Evolutionary conservation across 2,329 filamentous ascomycete species (phyloP).

Genomic region (Bertia moriformis): DNA sequence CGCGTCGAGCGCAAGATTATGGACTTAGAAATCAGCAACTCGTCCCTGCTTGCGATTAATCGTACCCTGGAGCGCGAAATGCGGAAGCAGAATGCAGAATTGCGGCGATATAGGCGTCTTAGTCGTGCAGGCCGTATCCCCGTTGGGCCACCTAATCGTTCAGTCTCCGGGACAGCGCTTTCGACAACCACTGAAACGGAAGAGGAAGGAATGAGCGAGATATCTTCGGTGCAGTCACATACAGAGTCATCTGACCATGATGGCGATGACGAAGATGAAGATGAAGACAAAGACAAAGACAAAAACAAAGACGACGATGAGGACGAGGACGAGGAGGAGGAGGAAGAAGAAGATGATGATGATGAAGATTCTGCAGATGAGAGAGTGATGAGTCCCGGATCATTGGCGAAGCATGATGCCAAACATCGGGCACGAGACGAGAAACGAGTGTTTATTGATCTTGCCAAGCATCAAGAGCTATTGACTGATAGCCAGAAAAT

Average conservation of each 20-base stretch:
- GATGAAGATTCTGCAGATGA: conserved; percentile 16
- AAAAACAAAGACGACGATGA: too few species aligned
- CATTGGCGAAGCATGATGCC: conserved; percentile 16
- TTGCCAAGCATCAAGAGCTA: conserved; percentile 53
- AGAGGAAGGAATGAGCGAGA: conserved; percentile 13
- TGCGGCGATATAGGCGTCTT: conserved; percentile 51
- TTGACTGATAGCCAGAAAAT: conserved; percentile 55
- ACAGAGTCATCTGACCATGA: background rate
- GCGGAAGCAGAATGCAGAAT: conserved; percentile 53
- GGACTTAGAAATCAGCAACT: conserved; percentile 64
- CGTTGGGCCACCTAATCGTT: conserved; percentile 12
- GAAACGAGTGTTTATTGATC: conserved; percentile 47
- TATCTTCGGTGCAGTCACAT: conserved; percentile 2
- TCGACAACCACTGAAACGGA: conserved; percentile 17
- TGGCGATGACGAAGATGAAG: conserved; percentile 11
- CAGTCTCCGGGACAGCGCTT: conserved; percentile 15
- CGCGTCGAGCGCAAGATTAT: conserved; percentile 58
- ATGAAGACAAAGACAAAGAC: too few species aligned
- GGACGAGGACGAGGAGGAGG: conserved; percentile 17
- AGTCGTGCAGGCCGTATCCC: conserved; percentile 50
- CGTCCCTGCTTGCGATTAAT: conserved; percentile 59
- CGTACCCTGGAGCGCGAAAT: conserved; percentile 56
- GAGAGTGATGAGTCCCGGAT: conserved; percentile 14
- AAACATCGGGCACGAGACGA: conserved; percentile 41
- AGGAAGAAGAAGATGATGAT: conserved; percentile 18